Base-by-base conservation (phyloP, 164 flowering plant species). In the Saururus chinensis region DNA sequence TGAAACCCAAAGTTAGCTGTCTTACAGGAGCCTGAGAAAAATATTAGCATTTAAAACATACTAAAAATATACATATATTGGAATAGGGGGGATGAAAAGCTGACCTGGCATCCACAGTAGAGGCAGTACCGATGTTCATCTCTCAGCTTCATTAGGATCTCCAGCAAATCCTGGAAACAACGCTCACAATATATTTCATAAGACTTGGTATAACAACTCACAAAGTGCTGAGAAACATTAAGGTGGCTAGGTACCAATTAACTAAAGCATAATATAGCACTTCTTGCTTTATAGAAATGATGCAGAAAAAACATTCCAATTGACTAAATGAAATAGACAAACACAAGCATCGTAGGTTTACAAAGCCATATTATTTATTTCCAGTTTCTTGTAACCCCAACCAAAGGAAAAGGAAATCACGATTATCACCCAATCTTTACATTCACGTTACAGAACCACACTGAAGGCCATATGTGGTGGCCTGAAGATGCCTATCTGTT, bases 81-180 rank as follows among this genome's bases (percentile, higher is more conserved):
- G 35, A 61, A 40, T 40, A 19, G 22, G 30, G n/a, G 5, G 48
- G 4, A 59, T 49, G 0, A 5, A n/a, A 13, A 14, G 59, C 81
- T 69, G 56, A 90, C 99, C 95, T 80, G 82, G 71, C 81, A 88
- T 54, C 99, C 99, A 71, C 99, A 91, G 71, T 87, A 93, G 63
- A 85, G 93, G 79, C 99, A 93, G 68, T 93, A 93, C 1, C 56
- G 68, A 76, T 77, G 73, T 62, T 88, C 87, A 61, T 85, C 84
- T 71, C 96, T 83, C 65, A 93, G 86, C 76, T 81, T 85, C 75
- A 71, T 70, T 82, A 90, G 72, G 62, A 90, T 69, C 48, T 82
- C 82, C 37, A 62, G 77, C 76, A 93, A 81, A 76, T 93, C 97
- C 97, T 90, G 91, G 76, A 82, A 65, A 51, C 41, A 61, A 40